Percentiles rank a stretch among this genome's conserved stretches.
Conservation (phyloP, 305 asterid genomes). For the Solanum hybrid region DNA sequence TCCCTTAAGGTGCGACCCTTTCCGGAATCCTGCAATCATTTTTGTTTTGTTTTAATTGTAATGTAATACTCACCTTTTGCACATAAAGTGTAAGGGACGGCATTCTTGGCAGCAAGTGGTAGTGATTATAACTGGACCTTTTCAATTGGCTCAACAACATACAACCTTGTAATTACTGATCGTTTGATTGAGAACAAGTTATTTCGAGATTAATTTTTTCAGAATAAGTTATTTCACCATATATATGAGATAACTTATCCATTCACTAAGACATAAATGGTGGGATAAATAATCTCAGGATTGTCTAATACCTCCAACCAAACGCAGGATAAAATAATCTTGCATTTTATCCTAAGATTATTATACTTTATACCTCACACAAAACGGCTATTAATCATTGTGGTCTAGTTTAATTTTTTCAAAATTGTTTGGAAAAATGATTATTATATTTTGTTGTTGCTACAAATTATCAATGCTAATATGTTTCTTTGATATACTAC, state of each 20-base stretch:
- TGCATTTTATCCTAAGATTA: background rate
- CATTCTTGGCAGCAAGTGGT: background rate
- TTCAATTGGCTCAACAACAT: background rate
- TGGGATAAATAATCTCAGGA: background rate
- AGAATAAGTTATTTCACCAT: background rate
- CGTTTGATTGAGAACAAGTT: background rate
- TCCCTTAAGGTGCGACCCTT: background rate
- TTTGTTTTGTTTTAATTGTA: background rate
- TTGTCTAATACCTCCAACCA: background rate
- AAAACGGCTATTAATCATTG: background rate
- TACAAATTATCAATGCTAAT: background rate
- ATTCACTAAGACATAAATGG: background rate
- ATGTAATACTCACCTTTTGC: background rate
- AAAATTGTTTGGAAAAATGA: background rate
- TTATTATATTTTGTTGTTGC: background rate
- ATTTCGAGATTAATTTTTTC: too few relatives aligned
- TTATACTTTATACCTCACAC: too few relatives aligned
- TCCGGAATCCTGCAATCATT: background rate
- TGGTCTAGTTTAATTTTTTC: background rate
- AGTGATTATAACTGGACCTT: background rate
- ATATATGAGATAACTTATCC: background rate
- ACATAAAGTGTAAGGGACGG: background rate
- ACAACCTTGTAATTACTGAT: background rate
- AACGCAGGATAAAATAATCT: background rate
- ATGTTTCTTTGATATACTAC: background rate